Percentiles rank a stretch among this genome's conserved stretches.
phyloP scores from a whole-genome alignment of 1,284 basidiomycete genomes.

The Pyrrhoderma noxium region DNA sequence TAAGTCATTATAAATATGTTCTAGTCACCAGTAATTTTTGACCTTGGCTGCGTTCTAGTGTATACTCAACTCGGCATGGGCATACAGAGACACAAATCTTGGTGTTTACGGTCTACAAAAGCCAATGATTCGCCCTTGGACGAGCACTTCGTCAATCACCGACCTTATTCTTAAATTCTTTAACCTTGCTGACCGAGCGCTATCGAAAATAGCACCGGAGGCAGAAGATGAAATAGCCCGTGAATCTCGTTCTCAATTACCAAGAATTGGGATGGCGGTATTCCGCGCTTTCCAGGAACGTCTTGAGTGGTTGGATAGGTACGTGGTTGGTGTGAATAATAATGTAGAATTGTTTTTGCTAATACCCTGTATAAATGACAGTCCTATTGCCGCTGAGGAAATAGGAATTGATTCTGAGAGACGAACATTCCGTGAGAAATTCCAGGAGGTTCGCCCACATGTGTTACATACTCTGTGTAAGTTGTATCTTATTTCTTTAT shows the following conservation, averaged over 20 bases:
- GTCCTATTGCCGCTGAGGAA: conserved; percentile 39
- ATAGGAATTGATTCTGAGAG: conserved; percentile 43
- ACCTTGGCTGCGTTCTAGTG: conserved; percentile 39
- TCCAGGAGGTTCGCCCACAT: conserved; percentile 61
- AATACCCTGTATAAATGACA: conserved; percentile 21
- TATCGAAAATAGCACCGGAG: conserved; percentile 32
- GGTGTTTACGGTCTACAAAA: conserved; percentile 71
- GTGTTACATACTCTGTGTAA: conserved; percentile 71
- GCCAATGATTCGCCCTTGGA: conserved; percentile 80
- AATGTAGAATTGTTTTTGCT: neutral
- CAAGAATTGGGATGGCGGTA: conserved; percentile 61
- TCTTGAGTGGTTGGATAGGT: conserved; percentile 63
- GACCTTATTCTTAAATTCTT: conserved; percentile 71
- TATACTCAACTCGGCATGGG: conserved; percentile 63
- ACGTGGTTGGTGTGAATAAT: conserved; percentile 20
- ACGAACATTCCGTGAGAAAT: conserved; percentile 54
- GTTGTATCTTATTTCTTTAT: conserved; percentile 24
- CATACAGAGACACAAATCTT: conserved; percentile 66
- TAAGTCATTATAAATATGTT: neutral
- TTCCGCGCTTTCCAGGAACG: conserved; percentile 72
- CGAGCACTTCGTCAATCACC: conserved; percentile 60
- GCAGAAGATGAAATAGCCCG: conserved; percentile 22
- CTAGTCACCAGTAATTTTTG: neutral
- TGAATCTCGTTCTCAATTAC: conserved; percentile 53
- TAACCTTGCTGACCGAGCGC: conserved; percentile 41